phyloP scores from a whole-genome alignment of 2,329 filamentous ascomycete genomes.

The Nigrospora osmanthi region DNA sequence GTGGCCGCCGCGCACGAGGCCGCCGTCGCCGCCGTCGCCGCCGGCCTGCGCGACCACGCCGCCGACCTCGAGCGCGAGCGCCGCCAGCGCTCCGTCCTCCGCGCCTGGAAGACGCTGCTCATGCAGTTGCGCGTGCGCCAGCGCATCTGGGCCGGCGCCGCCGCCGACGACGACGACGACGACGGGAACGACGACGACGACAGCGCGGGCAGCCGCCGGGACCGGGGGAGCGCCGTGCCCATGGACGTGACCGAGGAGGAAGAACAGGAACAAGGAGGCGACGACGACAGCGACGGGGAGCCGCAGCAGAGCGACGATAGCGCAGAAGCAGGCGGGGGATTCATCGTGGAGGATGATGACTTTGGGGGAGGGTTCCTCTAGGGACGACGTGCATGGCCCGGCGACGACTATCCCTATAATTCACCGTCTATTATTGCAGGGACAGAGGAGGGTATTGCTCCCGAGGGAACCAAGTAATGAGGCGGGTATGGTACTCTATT shows the following conservation, averaged over 20 bases:
- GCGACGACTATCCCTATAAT: too few relatives aligned
- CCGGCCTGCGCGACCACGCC: slow-evolving; percentile 58
- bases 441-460: too few relatives aligned
- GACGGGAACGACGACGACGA: slow-evolving; percentile 20
- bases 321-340: slow-evolving; percentile 35
- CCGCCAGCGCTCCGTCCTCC: slow-evolving; percentile 52
- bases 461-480: too few relatives aligned
- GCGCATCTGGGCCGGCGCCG: slow-evolving; percentile 56
- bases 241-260: slow-evolving; percentile 36
- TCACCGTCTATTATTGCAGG: too few relatives aligned
- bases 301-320: slow-evolving; percentile 35
- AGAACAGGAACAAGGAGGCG: slow-evolving; percentile 25
- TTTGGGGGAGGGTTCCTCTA: slow-evolving; percentile 11
- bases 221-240: too few relatives aligned
- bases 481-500: too few relatives aligned
- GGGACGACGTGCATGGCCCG: neutral
- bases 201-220: slow-evolving; percentile 28
- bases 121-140: slow-evolving; percentile 70
- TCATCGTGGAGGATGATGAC: slow-evolving; percentile 27
- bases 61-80: slow-evolving; percentile 56
- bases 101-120: slow-evolving; percentile 69
- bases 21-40: slow-evolving; percentile 62
- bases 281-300: slow-evolving; percentile 18
- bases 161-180: slow-evolving; percentile 35
- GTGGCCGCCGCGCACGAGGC: slow-evolving; percentile 65